Evolutionary conservation across 2,329 filamentous ascomycete genomes (phyloP).

Genomic region (Talaromyces sp.): DNA sequence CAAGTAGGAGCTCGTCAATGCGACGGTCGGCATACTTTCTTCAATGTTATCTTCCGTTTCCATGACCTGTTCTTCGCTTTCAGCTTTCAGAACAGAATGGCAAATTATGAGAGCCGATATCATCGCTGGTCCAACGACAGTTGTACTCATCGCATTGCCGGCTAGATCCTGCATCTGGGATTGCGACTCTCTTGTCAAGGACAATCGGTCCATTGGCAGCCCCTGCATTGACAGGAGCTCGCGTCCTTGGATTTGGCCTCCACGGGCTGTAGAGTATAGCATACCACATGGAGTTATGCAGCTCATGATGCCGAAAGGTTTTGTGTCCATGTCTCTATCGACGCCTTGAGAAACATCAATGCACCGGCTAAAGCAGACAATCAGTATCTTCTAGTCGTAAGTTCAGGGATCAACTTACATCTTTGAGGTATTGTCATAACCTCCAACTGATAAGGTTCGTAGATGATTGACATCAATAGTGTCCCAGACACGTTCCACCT

Average conservation of each 20-base stretch:
- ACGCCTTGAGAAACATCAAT: slow-evolving; percentile 72
- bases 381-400: not conserved
- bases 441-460: slow-evolving; percentile 42
- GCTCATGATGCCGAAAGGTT: slow-evolving; percentile 56
- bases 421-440: slow-evolving; percentile 59
- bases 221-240: slow-evolving; percentile 67
- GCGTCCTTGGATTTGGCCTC: slow-evolving; percentile 58
- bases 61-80: not conserved
- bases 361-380: slow-evolving; percentile 29
- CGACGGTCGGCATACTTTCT: not conserved
- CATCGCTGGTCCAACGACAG: slow-evolving; percentile 64
- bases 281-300: slow-evolving; percentile 67
- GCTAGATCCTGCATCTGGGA: slow-evolving; percentile 65
- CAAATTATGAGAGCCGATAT: slow-evolving; percentile 54
- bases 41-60: slow-evolving; percentile 16
- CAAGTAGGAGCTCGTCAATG: slow-evolving; percentile 11
- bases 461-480: slow-evolving; percentile 62
- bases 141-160: slow-evolving; percentile 76
- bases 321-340: slow-evolving; percentile 53
- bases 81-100: not conserved
- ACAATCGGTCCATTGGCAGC: slow-evolving; percentile 60
- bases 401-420: slow-evolving; percentile 34
- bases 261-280: slow-evolving; percentile 59
- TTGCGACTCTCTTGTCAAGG: slow-evolving; percentile 62
- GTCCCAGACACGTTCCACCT: slow-evolving; percentile 62